Base-by-base conservation (phyloP, 306 rosid genomes). In the Lathyrus oleraceus region DNA sequence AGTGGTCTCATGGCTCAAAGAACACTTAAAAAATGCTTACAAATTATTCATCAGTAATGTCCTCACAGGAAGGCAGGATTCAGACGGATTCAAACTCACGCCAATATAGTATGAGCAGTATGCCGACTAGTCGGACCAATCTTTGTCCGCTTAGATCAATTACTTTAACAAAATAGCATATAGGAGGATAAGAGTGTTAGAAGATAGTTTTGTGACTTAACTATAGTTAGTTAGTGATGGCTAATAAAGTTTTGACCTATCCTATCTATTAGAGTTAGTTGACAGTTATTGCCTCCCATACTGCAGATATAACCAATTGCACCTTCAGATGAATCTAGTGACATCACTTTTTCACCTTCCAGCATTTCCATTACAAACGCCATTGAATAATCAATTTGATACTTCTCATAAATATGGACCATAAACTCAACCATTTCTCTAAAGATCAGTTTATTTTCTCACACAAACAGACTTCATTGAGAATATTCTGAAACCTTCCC, bases 401-500 rank as follows among this genome's bases (percentile, higher is more conserved):
- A 20, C 21, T 56, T 54, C 25, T 43, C 15, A 25, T 11, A 52
- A 16, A 43, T 10, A 51, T 8, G 53, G 32, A 59, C 48, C 68
- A 63, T 30, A 61, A 69, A 49, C 79, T 69, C 10, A 43, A 58
- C 40, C 16, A 56, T 36, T 68, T 61, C 58, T 25, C 28, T 21
- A 7, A 36, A n/a, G 3, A 52, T 68, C 20, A 32, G 43, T 28
- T 58, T 62, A 35, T 13, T 64, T 75, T 56, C 69, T 58, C 65
- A 39, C 66, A 57, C 10, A 59, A 48, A 54, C 38, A 42, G 5
- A 25, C 49, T 69, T 77, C 61, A 49, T 65, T 15, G 43, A 64
- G 25, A 42, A 73, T 35, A 64, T 59, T 32, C 23, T 9, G 6
- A 51, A 68, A 45, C 47, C 71, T 35, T 47, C 79, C 71, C 43